Percentiles rank a stretch among this genome's conserved stretches.
phyloP scores from a whole-genome alignment of 208 protist species.

The Trypanosomatidae sp. region DNA sequence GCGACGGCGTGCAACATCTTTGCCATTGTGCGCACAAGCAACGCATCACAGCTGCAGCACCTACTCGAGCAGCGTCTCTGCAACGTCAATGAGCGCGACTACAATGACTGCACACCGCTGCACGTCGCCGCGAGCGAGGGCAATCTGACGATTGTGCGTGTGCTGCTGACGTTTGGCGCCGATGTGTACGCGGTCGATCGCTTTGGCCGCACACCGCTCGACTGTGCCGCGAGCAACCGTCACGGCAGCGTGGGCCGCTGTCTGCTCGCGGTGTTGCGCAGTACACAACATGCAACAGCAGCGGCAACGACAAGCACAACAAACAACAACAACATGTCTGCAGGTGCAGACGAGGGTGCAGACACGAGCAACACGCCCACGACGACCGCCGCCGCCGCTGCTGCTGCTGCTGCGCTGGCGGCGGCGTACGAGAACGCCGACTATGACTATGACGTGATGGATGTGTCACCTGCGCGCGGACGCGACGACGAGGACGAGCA shows the following conservation, averaged over 20 bases:
- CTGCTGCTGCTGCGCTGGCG: too few relatives aligned
- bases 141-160: conserved; percentile 53
- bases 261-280: conserved; percentile 38
- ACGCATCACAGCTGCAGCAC: conserved; percentile 61
- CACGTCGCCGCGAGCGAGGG: conserved; percentile 75
- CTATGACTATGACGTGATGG: too few relatives aligned
- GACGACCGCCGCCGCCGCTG: too few relatives aligned
- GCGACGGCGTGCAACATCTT: conserved; percentile 62
- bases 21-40: conserved; percentile 63
- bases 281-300: conserved; percentile 6
- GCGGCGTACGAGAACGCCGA: too few relatives aligned
- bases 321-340: conserved; percentile 2
- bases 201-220: conserved; percentile 65
- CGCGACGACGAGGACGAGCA: too few relatives aligned
- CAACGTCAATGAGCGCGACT: conserved; percentile 72
- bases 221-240: conserved; percentile 71
- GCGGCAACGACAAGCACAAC: not conserved
- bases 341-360: too few relatives aligned
- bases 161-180: conserved; percentile 73
- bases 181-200: conserved; percentile 57
- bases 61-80: conserved; percentile 45
- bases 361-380: too few relatives aligned
- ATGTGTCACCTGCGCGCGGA: too few relatives aligned
- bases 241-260: conserved; percentile 58
- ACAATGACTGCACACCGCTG: conserved; percentile 80